Evolutionary conservation across 2,329 filamentous ascomycete genomes (phyloP).

Genomic region (Teratosphaeria gauchensis): DNA sequence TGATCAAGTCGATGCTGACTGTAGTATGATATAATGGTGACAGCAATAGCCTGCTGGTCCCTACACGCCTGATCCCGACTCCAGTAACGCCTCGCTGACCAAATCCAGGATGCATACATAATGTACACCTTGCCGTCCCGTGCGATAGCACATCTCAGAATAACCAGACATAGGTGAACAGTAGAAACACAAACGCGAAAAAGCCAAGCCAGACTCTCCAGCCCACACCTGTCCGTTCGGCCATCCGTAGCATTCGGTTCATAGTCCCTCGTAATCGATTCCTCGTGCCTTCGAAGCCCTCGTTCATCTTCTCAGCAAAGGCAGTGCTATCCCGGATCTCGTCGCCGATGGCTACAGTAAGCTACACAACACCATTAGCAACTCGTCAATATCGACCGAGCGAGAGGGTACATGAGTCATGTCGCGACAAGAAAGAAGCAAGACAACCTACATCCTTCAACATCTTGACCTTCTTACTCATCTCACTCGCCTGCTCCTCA

Average conservation of each 20-base stretch:
- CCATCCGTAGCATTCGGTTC: conserved; percentile 96
- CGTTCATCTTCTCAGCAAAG: conserved; percentile 91
- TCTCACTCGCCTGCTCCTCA: conserved; percentile 79
- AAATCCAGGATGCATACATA: not conserved
- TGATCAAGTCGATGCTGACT: too few relatives aligned
- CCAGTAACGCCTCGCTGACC: not conserved
- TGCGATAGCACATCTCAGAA: conserved; percentile 29
- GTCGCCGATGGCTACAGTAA: conserved; percentile 86
- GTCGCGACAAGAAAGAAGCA: not conserved
- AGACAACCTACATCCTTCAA: conserved; percentile 65
- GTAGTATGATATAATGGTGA: not conserved
- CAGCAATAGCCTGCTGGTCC: not conserved
- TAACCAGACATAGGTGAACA: conserved; percentile 92
- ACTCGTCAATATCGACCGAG: not conserved
- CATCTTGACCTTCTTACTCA: conserved; percentile 79
- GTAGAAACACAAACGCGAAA: conserved; percentile 67
- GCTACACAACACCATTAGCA: conserved; percentile 40
- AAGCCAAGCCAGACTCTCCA: conserved; percentile 93
- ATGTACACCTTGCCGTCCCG: not conserved
- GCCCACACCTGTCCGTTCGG: conserved; percentile 82
- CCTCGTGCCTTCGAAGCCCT: conserved; percentile 78
- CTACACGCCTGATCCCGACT: not conserved
- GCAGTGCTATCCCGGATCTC: conserved; percentile 87
- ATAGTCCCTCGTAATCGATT: conserved; percentile 79
- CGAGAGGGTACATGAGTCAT: not conserved